phyloP scores from a whole-genome alignment of 1,284 basidiomycete genomes.

The Hymenochaete sp. region DNA sequence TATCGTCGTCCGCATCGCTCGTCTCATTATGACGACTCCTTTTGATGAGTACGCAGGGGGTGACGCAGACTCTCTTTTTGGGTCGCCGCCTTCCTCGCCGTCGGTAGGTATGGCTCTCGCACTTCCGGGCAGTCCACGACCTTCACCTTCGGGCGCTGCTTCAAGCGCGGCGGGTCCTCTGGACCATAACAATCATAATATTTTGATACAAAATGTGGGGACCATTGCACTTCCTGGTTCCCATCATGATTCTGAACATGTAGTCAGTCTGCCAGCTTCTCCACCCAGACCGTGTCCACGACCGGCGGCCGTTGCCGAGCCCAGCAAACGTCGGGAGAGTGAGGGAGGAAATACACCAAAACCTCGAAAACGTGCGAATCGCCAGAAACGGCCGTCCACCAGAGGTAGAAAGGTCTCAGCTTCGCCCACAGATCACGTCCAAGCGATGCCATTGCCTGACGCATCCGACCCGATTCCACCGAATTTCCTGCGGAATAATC shows the following conservation, averaged over 20 bases:
- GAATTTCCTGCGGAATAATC: slow-evolving; percentile 64
- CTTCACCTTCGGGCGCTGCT: slow-evolving; percentile 69
- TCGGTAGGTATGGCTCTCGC: no score
- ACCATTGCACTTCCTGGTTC: slow-evolving; percentile 92
- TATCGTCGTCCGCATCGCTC: slow-evolving; percentile 17
- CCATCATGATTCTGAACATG: slow-evolving; percentile 76
- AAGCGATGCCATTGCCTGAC: slow-evolving; percentile 49
- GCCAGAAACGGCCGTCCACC: background rate
- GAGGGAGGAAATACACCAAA: background rate
- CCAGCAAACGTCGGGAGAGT: no score
- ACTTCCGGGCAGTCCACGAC: no score
- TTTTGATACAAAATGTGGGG: slow-evolving; percentile 76
- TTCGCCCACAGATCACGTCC: no score
- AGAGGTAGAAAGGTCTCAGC: no score
- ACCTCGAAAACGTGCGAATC: background rate
- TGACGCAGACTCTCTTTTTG: slow-evolving; percentile 67
- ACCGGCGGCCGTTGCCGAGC: background rate
- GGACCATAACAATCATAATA: slow-evolving; percentile 32
- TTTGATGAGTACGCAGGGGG: slow-evolving; percentile 27
- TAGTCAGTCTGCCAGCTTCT: slow-evolving; percentile 64
- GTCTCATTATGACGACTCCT: no score
- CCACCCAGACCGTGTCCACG: slow-evolving; percentile 35
- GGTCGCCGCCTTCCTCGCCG: slow-evolving; percentile 67
- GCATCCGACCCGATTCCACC: slow-evolving; percentile 51
- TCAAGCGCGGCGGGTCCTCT: slow-evolving; percentile 46